Base-by-base conservation (phyloP, 31 red algal genomes). In the Asparagopsis taxiformis region DNA sequence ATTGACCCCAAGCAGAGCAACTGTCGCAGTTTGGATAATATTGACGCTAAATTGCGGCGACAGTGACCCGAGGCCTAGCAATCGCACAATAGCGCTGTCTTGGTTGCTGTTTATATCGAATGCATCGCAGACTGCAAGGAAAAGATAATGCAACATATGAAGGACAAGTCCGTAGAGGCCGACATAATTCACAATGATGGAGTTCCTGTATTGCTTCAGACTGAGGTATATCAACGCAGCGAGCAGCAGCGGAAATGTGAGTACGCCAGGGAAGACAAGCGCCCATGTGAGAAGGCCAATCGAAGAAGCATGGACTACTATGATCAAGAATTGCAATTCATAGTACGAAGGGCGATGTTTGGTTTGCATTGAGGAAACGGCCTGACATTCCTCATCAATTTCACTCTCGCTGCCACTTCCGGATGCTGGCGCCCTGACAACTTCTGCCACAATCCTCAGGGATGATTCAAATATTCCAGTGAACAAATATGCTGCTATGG, bases 241-340 rank as follows among this genome's bases (percentile, higher is more conserved):
- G 0, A 55, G n/a, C 28, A 82, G 63, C 3, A 82, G 58, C 24
- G 77, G 77, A 6, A 82, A 30, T 13, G 77, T 69, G 21, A 82
- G 33, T 6, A 70, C 59, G 19, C 77, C 77, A 0, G 77, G 77
- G 26, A 82, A 61, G 11, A 82, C 77, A 16, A 82, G 65, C 16
- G 65, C 77, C 77, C 77, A 82, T 23, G 41, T 29, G 10, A 82
- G 53, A 30, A 82, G 77, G 9, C 64, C 77, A 15, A 82, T 35
- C 9, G 77, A 69, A 29, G 77, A 68, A 21, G 65, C 49, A 55
- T 82, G 77, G 33, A 59, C 19, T 17, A 58, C 31, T 13, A 55
- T 7, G 17, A 72, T 19, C 43, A 72, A 48, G 3, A 72, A 29
- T 19, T 72, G 68, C 11, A 72, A 22, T 35, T 72, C 68, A 34